phyloP scores from a whole-genome alignment of 2,329 filamentous ascomycete genomes.

The Ilyonectria destructans region DNA sequence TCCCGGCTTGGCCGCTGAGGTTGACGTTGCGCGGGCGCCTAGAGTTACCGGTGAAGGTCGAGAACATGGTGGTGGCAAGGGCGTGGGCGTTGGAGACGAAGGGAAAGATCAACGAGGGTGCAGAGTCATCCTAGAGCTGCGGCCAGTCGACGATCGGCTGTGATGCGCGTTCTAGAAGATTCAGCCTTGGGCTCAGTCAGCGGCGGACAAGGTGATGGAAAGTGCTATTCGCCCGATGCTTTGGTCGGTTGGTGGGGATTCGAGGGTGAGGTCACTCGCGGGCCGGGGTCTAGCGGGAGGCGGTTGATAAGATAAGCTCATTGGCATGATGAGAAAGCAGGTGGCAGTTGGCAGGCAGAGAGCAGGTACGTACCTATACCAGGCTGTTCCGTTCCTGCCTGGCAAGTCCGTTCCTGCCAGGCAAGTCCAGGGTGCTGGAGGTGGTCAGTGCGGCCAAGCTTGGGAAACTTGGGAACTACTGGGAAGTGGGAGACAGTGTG shows the following conservation, averaged over 20 bases:
- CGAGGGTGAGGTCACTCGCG: conserved; percentile 39
- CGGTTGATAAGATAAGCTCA: conserved; percentile 32
- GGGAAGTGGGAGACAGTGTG: conserved; percentile 22
- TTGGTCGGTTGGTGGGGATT: conserved; percentile 46
- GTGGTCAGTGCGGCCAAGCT: conserved; percentile 25
- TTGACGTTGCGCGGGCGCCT: conserved; percentile 93
- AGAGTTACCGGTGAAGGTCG: conserved; percentile 90
- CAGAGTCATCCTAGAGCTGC: conserved; percentile 35
- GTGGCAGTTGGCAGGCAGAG: neutral
- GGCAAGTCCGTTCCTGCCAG: no score
- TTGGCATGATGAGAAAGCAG: conserved; percentile 7
- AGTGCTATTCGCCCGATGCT: conserved; percentile 42
- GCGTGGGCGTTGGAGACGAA: conserved; percentile 25
- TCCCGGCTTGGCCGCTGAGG: conserved; percentile 86
- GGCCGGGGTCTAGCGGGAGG: conserved; percentile 21
- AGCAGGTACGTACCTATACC: neutral
- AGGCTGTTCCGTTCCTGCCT: no score
- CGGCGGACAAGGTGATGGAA: conserved; percentile 30
- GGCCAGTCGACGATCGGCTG: conserved; percentile 19
- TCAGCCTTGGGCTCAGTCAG: conserved; percentile 48
- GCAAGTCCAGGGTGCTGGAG: neutral
- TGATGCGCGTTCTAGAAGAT: conserved; percentile 48
- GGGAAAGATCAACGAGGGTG: conserved; percentile 26
- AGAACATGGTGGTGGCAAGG: conserved; percentile 77
- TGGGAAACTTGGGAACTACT: conserved; percentile 14